Conservation (phyloP, 2,329 filamentous ascomycete species). For the Pestalotiopsis sp. region DNA sequence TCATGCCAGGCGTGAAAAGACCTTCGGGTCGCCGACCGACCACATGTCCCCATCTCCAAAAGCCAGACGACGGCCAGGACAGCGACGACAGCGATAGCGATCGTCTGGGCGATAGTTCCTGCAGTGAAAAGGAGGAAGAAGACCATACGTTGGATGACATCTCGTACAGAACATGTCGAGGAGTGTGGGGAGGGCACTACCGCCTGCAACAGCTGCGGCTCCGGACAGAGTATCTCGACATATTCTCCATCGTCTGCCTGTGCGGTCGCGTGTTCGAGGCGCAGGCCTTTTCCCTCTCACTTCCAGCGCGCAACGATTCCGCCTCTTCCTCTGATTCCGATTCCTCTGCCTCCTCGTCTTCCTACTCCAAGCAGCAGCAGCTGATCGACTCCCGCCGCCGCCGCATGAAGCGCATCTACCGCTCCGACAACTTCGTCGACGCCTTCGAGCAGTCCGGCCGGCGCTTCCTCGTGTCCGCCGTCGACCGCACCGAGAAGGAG, state of each 20-base stretch:
- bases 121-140: not conserved
- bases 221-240: constrained; percentile 15
- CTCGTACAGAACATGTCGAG: not conserved
- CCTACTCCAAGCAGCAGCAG: not conserved
- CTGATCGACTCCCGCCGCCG: constrained; percentile 15
- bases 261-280: constrained; percentile 14
- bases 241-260: constrained; percentile 16
- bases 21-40: not conserved
- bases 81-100: not conserved
- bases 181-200: constrained; percentile 4
- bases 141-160: not conserved
- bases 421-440: constrained; percentile 17
- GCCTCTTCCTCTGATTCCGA: no score
- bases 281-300: constrained; percentile 18
- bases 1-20: not conserved
- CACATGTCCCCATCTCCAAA: not conserved
- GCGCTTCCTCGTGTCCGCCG: constrained; percentile 11
- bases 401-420: constrained; percentile 18
- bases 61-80: not conserved
- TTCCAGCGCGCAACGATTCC: not conserved
- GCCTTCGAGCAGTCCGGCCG: constrained; percentile 14
- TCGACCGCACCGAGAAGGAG: constrained; percentile 4
- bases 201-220: constrained; percentile 17
- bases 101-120: not conserved
- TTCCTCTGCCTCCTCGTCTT: no score